Conservation (phyloP, 176 grass and related monocot genomes). For the Miscanthus lutarioriparius region DNA sequence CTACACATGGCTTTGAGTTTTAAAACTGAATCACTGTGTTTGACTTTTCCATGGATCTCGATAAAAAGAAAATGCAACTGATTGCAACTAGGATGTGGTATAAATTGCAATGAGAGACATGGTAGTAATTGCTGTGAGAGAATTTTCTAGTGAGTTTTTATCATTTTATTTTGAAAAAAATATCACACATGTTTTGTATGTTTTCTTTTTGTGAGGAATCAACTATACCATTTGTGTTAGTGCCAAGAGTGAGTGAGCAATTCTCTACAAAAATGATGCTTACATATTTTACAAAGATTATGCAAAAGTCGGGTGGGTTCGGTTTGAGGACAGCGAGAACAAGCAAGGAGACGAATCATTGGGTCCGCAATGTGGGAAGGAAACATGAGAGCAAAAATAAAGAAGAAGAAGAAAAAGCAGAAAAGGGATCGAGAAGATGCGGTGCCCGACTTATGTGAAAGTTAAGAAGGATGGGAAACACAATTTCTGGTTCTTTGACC, state of each 20-base stretch:
- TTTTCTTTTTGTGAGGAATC: not conserved
- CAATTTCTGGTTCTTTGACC: not conserved
- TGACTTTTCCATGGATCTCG: no score
- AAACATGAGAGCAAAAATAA: not conserved
- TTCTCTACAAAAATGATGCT: not conserved
- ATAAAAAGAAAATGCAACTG: no score
- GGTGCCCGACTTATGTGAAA: not conserved
- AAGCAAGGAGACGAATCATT: not conserved
- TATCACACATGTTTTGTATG: no score
- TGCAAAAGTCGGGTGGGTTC: not conserved
- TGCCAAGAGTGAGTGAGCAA: not conserved
- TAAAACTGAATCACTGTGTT: no score
- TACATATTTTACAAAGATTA: not conserved
- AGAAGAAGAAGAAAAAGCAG: not conserved
- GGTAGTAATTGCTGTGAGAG: no score
- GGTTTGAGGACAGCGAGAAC: not conserved
- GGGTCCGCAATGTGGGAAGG: not conserved
- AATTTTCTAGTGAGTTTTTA: no score
- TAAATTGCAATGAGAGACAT: no score
- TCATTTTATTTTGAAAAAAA: no score
- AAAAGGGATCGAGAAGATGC: not conserved
- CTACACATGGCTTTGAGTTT: no score
- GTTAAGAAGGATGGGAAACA: not conserved
- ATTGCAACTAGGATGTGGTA: no score
- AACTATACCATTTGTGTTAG: not conserved